Percentiles rank a stretch among this genome's conserved stretches.
These are phyloP conservation scores for Phaeosphaeria sp. DNA, from an alignment of 2,329 filamentous ascomycete species.

Conservation along the genomic window DNA sequence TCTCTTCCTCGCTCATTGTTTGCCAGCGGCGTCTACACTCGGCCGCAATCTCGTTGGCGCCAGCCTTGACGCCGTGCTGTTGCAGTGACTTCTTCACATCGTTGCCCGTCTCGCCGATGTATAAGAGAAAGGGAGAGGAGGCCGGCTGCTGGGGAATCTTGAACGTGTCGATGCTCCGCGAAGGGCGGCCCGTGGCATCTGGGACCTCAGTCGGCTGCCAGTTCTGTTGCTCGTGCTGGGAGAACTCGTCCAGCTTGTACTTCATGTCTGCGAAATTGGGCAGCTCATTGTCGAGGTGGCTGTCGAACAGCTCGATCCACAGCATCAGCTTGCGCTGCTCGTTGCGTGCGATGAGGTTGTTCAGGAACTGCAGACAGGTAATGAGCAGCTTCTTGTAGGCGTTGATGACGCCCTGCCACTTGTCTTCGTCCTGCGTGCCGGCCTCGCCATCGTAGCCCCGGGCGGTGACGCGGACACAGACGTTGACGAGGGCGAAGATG, in stretches of 20 bases:
- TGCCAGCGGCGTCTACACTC: conserved; percentile 50
- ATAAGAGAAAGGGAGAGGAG: conserved; percentile 50
- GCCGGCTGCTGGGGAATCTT: conserved; percentile 48
- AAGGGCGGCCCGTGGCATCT: conserved; percentile 16
- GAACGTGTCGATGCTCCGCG: conserved; percentile 38
- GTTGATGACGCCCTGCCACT: conserved; percentile 70
- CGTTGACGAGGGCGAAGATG: conserved; percentile 67
- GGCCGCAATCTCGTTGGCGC: conserved; percentile 50
- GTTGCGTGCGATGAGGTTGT: conserved; percentile 71
- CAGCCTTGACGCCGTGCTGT: conserved; percentile 46
- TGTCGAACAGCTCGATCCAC: conserved; percentile 70
- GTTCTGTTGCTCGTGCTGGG: conserved; percentile 24
- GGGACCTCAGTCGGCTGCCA: conserved; percentile 21
- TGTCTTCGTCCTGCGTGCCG: conserved; percentile 67
- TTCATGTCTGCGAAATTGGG: conserved; percentile 48
- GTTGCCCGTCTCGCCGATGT: conserved; percentile 48
- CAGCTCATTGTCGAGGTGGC: conserved; percentile 53
- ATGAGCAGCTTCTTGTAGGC: conserved; percentile 71
- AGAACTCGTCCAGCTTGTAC: conserved; percentile 43
- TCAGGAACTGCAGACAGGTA: conserved; percentile 70
- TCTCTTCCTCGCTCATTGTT: conserved; percentile 48
- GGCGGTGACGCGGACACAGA: conserved; percentile 69
- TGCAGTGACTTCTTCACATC: conserved; percentile 48
- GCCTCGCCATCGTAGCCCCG: conserved; percentile 70
- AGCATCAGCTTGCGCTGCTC: conserved; percentile 70